Evolutionary conservation across 2,329 filamentous ascomycete genomes (phyloP).

Genomic region (Biscogniauxia sp.): DNA sequence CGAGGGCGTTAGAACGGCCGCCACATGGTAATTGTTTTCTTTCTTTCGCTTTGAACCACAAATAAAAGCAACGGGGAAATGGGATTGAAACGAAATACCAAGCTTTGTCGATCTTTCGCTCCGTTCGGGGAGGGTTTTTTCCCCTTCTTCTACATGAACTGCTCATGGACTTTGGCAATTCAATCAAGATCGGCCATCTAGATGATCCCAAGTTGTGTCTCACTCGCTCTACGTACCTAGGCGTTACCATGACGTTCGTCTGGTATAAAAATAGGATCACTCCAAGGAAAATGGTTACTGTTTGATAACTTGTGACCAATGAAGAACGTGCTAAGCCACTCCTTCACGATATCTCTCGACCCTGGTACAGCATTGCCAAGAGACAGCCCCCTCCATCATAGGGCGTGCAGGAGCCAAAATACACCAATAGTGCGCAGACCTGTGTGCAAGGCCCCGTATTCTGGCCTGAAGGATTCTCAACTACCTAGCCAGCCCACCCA

Average conservation of each 20-base stretch:
- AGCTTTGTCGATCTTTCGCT: not conserved
- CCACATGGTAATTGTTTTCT: slow-evolving; percentile 6
- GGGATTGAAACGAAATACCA: slow-evolving; percentile 11
- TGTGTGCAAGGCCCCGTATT: not conserved
- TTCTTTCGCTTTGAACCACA: not conserved
- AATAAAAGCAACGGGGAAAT: slow-evolving; percentile 17
- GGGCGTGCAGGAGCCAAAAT: slow-evolving; percentile 15
- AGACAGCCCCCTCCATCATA: slow-evolving; percentile 8
- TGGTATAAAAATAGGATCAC: slow-evolving; percentile 22
- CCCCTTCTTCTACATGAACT: too few species aligned
- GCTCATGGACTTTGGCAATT: not conserved
- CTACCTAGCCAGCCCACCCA: slow-evolving; percentile 9
- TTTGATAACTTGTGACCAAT: slow-evolving; percentile 12
- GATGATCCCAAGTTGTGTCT: slow-evolving; percentile 2
- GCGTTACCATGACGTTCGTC: slow-evolving; percentile 16
- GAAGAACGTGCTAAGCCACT: slow-evolving; percentile 16
- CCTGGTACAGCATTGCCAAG: slow-evolving; percentile 3
- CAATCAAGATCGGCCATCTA: not conserved
- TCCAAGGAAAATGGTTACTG: slow-evolving; percentile 9
- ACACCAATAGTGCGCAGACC: slow-evolving; percentile 9
- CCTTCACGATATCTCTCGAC: slow-evolving; percentile 7
- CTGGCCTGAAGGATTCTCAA: slow-evolving; percentile 22
- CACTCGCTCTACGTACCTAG: slow-evolving; percentile 1
- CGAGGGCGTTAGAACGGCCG: slow-evolving; percentile 18
- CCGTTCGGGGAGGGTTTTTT: too few species aligned